phyloP scores from a whole-genome alignment of 768 basidiomycete species.

The Coprinopsis cinerea region DNA sequence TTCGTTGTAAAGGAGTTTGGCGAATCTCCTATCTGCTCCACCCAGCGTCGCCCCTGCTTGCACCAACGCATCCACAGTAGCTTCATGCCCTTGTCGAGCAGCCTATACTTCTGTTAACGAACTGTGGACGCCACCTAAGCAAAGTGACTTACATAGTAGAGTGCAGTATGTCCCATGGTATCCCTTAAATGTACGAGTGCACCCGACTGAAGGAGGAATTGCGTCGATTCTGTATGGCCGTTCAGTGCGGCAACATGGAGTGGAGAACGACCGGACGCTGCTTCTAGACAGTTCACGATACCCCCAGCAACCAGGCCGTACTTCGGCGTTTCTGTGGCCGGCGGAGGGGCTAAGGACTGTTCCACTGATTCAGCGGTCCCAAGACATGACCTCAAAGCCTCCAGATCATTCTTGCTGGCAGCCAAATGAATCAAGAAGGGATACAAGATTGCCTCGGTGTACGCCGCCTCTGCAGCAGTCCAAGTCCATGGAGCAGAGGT shows the following conservation, averaged over 20 bases:
- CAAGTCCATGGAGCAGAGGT: conserved; percentile 67
- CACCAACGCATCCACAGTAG: conserved; percentile 57
- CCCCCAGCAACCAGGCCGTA: conserved; percentile 52
- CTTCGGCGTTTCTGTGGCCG: conserved; percentile 23
- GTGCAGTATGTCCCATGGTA: conserved; percentile 70
- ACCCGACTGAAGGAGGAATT: conserved; percentile 59
- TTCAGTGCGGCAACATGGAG: conserved; percentile 75
- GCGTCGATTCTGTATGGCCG: conserved; percentile 42
- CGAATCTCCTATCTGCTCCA: conserved; percentile 61
- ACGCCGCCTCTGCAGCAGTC: conserved; percentile 71
- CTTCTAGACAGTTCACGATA: conserved; percentile 66
- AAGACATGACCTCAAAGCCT: conserved; percentile 58
- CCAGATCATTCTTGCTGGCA: conserved; percentile 62
- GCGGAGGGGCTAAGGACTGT: conserved; percentile 16
- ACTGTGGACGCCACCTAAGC: too few species aligned
- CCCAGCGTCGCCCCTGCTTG: conserved; percentile 72
- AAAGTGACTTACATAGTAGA: conserved; percentile 62
- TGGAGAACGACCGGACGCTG: conserved; percentile 66
- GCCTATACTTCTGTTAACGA: conserved; percentile 48
- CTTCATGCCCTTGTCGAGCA: conserved; percentile 62
- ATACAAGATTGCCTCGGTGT: conserved; percentile 63
- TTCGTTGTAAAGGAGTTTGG: conserved; percentile 36
- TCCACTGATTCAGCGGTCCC: conserved; percentile 20
- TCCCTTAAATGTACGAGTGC: conserved; percentile 83
- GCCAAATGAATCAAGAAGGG: conserved; percentile 80